These are phyloP conservation scores for Cyberlindnera lachancei DNA, from an alignment of 805 yeast genomes.

Conservation along the genomic window DNA sequence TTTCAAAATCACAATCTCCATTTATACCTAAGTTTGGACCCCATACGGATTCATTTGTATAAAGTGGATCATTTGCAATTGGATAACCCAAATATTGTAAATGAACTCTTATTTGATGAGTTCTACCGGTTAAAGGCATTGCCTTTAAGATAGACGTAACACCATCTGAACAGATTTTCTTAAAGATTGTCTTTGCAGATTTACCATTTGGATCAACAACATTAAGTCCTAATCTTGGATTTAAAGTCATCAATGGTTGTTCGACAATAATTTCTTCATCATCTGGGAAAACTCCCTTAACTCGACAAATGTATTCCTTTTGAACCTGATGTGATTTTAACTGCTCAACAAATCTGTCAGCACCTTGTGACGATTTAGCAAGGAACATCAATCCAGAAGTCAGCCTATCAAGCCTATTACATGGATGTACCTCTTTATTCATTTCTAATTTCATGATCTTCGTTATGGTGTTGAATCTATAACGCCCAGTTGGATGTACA, in stretches of 20 bases:
- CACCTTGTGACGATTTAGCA: constrained; percentile 35
- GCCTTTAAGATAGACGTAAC: constrained; percentile 68
- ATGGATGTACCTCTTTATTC: constrained; percentile 58
- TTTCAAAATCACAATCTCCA: constrained; percentile 43
- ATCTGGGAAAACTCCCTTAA: constrained; percentile 78
- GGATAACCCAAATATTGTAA: constrained; percentile 84
- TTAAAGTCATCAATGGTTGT: constrained; percentile 59
- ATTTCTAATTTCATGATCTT: constrained; percentile 67
- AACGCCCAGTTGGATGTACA: constrained; percentile 90
- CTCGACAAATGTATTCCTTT: constrained; percentile 75
- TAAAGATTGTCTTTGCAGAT: constrained; percentile 66
- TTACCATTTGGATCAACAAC: constrained; percentile 42
- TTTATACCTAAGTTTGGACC: constrained; percentile 62
- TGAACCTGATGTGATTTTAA: constrained; percentile 48
- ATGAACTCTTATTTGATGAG: constrained; percentile 94
- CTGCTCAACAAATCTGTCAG: constrained; percentile 62
- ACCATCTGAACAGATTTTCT: constrained; percentile 18
- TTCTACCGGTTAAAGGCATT: constrained; percentile 84
- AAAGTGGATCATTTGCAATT: constrained; percentile 87
- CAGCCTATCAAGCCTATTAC: constrained; percentile 81
- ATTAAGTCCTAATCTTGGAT: constrained; percentile 61
- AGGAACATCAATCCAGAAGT: constrained; percentile 90
- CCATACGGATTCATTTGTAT: constrained; percentile 75
- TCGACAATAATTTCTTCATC: constrained; percentile 49
- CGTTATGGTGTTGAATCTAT: constrained; percentile 68